phyloP scores from a whole-genome alignment of 495 filamentous ascomycete species.

The Lasiosphaeriaceae sp. region DNA sequence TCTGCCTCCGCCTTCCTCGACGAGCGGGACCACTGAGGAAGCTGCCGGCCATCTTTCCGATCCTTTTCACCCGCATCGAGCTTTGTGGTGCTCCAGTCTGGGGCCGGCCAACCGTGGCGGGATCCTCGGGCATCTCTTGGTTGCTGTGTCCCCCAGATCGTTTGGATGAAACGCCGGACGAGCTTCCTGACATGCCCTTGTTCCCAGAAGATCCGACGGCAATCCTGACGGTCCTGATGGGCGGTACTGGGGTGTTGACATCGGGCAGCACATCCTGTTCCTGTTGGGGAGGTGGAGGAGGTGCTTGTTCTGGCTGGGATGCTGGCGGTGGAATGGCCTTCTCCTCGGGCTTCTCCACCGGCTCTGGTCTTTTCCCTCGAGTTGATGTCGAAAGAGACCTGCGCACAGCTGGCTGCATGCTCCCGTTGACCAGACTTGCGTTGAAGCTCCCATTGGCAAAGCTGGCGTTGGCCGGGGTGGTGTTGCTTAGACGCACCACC shows the following conservation, averaged over 20 bases:
- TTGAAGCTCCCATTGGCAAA: background rate
- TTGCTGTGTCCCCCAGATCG: conserved; percentile 30
- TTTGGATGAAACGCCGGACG: conserved; percentile 37
- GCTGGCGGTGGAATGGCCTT: conserved; percentile 19
- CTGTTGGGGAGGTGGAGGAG: background rate
- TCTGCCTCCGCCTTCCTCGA: conserved; percentile 67
- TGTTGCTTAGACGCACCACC: conserved; percentile 57
- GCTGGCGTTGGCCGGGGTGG: conserved; percentile 23
- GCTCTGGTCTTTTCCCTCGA: conserved; percentile 33
- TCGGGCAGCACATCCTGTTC: conserved; percentile 30
- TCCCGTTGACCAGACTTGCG: conserved; percentile 13
- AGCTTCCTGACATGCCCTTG: conserved; percentile 33
- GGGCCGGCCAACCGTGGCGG: conserved; percentile 37
- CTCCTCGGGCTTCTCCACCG: conserved; percentile 29
- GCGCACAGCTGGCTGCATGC: conserved; percentile 31
- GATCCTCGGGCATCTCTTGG: conserved; percentile 36
- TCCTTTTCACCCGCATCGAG: conserved; percentile 68
- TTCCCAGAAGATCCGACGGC: conserved; percentile 41
- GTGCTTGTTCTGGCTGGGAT: conserved; percentile 21
- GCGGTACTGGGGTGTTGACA: conserved; percentile 64
- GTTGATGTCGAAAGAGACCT: conserved; percentile 34
- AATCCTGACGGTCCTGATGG: conserved; percentile 61
- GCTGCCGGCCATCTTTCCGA: conserved; percentile 65
- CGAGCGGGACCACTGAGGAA: conserved; percentile 74
- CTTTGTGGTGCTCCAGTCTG: conserved; percentile 59